These are phyloP conservation scores for Podospora comata DNA, from an alignment of 495 filamentous ascomycete genomes.

Conservation along the genomic window DNA sequence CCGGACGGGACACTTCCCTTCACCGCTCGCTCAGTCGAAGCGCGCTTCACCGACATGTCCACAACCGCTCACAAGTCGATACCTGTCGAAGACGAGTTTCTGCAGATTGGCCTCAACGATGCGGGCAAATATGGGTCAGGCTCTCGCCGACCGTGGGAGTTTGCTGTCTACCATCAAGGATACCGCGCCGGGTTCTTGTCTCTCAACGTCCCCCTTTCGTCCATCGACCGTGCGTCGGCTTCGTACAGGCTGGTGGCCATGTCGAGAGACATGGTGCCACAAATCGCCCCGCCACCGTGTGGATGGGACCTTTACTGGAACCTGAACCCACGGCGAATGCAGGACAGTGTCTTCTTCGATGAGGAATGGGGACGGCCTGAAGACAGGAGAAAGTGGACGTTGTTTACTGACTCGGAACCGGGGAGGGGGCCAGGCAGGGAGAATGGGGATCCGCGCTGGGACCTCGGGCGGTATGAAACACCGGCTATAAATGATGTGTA, in stretches of 20 bases:
- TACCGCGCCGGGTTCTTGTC: constrained; percentile 21
- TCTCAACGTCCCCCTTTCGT: constrained; percentile 8
- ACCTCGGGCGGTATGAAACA: background rate
- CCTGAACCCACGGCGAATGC: background rate
- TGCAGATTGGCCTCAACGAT: constrained; percentile 17
- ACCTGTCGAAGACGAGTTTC: constrained; percentile 2
- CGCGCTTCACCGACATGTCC: constrained; percentile 15
- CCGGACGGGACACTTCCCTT: constrained; percentile 8
- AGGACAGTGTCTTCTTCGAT: background rate
- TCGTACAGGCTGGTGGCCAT: constrained; percentile 18
- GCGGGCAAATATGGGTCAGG: background rate
- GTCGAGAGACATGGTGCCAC: constrained; percentile 19
- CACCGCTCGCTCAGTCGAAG: constrained; percentile 12
- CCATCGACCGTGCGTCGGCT: background rate
- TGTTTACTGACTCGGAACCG: background rate
- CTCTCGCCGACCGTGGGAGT: constrained; percentile 13
- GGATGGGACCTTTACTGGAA: constrained; percentile 22
- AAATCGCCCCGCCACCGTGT: constrained; percentile 13
- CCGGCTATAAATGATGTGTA: background rate
- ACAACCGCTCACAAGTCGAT: constrained; percentile 7
- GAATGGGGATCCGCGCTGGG: constrained; percentile 4
- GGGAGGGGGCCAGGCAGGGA: background rate
- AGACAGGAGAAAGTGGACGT: background rate
- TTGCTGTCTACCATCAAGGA: constrained; percentile 22
- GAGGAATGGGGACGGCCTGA: background rate